These are phyloP conservation scores for Vigna nakashimae DNA, from an alignment of 306 rosid genomes.

Conservation along the genomic window DNA sequence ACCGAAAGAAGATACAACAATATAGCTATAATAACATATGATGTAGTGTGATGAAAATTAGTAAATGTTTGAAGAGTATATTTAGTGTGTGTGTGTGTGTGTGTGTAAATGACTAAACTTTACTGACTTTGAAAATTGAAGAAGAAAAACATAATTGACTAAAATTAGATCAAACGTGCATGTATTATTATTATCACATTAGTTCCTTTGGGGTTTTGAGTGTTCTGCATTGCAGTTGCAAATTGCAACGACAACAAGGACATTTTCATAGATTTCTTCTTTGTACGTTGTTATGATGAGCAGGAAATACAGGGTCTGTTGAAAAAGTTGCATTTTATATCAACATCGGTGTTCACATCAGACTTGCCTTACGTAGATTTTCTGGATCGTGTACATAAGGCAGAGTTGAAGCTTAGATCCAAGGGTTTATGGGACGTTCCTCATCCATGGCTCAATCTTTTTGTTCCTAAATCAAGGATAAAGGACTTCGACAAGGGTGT, in stretches of 20 bases:
- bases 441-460: conserved; percentile 99
- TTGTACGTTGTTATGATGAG: conserved; percentile 8
- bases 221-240: background rate
- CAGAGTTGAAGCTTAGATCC: conserved; percentile 89
- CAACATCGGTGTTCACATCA: conserved; percentile 77
- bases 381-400: conserved; percentile 91
- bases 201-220: background rate
- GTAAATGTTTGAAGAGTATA: too few species aligned
- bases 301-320: conserved; percentile 76
- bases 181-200: background rate
- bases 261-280: background rate
- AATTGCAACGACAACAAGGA: background rate
- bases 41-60: too few species aligned
- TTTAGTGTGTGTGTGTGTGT: too few species aligned
- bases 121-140: background rate
- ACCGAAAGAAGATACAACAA: too few species aligned
- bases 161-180: background rate
- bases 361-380: conserved; percentile 89
- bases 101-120: too few species aligned
- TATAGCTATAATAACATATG: too few species aligned
- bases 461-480: conserved; percentile 91
- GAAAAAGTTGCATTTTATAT: conserved; percentile 67
- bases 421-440: conserved; percentile 94
- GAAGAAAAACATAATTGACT: background rate
- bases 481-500: conserved; percentile 82